Percentiles rank a stretch among this genome's conserved stretches.
Conservation (phyloP, 148 eudicot species). For the Fallopia convolvulus region DNA sequence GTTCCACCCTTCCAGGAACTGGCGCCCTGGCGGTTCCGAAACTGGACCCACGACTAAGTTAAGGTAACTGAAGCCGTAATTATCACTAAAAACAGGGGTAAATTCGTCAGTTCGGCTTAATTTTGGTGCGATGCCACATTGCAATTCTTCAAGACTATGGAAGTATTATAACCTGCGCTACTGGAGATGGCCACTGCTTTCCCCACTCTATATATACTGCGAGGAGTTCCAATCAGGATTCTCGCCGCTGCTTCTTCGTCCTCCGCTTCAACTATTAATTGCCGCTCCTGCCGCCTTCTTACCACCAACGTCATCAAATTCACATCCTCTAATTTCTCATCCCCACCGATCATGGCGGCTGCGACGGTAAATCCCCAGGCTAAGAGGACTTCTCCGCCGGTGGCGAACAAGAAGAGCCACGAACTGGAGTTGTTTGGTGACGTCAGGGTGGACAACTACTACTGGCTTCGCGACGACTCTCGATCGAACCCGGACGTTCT, state of each 20-base stretch:
- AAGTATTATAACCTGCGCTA: background rate
- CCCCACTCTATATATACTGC: background rate
- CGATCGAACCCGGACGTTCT: slow-evolving; percentile 59
- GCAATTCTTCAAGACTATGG: background rate
- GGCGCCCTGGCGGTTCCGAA: too few species aligned
- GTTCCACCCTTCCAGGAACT: too few species aligned
- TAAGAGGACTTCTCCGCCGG: slow-evolving; percentile 26
- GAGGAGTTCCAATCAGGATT: background rate
- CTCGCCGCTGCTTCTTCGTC: background rate
- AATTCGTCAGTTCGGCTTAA: background rate
- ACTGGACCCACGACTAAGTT: too few species aligned
- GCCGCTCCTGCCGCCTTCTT: background rate
- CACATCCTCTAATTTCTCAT: background rate
- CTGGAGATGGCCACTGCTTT: background rate
- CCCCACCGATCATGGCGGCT: slow-evolving; percentile 13
- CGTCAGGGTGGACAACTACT: slow-evolving; percentile 64
- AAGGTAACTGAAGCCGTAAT: too few species aligned
- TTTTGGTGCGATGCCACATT: too few species aligned
- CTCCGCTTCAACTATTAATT: background rate
- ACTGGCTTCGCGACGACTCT: slow-evolving; percentile 89
- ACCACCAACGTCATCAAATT: background rate
- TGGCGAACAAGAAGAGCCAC: slow-evolving; percentile 57
- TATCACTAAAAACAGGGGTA: background rate
- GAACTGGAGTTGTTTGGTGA: slow-evolving; percentile 82
- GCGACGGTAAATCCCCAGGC: background rate